Evolutionary conservation across 2,329 filamentous ascomycete species (phyloP), one percentile per base, ranked within the genome.

Genomic region (Hymenoscyphus albidus): DNA sequence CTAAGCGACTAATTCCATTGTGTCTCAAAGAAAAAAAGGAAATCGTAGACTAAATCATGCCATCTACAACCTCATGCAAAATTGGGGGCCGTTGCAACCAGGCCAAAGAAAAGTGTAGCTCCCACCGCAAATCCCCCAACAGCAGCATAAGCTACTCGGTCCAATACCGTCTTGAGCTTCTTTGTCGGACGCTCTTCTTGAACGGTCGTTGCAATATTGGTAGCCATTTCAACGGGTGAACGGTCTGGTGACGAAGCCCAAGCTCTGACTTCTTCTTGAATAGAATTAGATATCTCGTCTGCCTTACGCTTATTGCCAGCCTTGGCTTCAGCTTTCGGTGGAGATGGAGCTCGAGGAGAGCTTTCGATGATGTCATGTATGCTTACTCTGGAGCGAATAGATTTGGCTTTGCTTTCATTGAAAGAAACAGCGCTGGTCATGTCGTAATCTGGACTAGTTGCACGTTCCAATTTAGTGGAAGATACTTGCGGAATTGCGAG

Each of bases 21-120:
- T 27, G 18, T 12, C 32, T 59, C 40, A 57, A 18, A 2, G 18
- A n/a, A 6, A 27, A 3, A 54, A 61, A 61, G 18, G 39, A 59
- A 61, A 61, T 12, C 59, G 18, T 51, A 10, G 54, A 51, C 22
- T 35, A 27, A 27, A 27, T 27, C 7, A 35, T 22, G 22, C 10
- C 16, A 42, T 22, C 39, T 39, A 35, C 40, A 31, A 63, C 54
- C 57, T 72, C 62, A 72, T 39, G 70, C 40, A 35, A 75, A 74
- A 35, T 77, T 73, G 9, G 75, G 75, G 59, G 77, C 77, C 54
- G 76, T 77, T 58, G 75, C 76, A 60, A 78, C 76, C 61, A 79
- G 68, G 55, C 73, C 69, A 13, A 74, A 74, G 66, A 79, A 78
- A 35, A 78, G 69, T 27, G 74, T 74, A 42, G 68, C 74, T 48